Evolutionary conservation across 164 flowering plant genomes (phyloP).

Genomic region (Tetracentron sinense): DNA sequence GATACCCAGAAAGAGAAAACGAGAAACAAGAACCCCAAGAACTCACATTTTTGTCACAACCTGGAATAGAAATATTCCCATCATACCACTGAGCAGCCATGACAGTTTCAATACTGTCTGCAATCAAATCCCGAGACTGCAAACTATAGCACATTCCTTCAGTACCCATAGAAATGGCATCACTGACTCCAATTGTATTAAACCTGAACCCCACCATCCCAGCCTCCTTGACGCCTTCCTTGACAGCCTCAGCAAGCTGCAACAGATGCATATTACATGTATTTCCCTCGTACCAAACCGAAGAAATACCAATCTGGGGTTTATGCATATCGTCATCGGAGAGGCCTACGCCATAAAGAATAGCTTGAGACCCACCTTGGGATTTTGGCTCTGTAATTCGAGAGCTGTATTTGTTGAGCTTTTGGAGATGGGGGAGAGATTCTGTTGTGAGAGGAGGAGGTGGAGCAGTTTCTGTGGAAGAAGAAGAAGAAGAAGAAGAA

Average conservation of each 20-base stretch:
- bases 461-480: conserved; percentile 16
- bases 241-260: conserved; percentile 75
- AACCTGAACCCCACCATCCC: conserved; percentile 93
- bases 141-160: conserved; percentile 92
- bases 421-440: conserved; percentile 19
- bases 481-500: conserved; percentile 7
- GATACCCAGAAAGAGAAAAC: neutral
- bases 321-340: conserved; percentile 74
- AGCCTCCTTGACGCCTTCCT: conserved; percentile 72
- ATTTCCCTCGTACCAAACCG: conserved; percentile 99
- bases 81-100: conserved; percentile 99
- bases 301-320: conserved; percentile 92
- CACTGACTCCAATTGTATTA: conserved; percentile 93
- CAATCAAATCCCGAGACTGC: conserved; percentile 94
- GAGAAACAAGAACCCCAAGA: neutral
- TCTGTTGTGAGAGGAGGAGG: conserved; percentile 11
- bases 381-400: conserved; percentile 83
- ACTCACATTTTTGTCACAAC: conserved; percentile 94
- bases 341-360: conserved; percentile 88
- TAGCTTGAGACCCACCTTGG: conserved; percentile 93
- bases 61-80: conserved; percentile 94
- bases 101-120: conserved; percentile 96
- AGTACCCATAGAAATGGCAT: conserved; percentile 98
- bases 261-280: conserved; percentile 95
- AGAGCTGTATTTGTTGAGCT: conserved; percentile 88